Conservation (phyloP, 805 yeast genomes). For the Komagataella pastoris region DNA sequence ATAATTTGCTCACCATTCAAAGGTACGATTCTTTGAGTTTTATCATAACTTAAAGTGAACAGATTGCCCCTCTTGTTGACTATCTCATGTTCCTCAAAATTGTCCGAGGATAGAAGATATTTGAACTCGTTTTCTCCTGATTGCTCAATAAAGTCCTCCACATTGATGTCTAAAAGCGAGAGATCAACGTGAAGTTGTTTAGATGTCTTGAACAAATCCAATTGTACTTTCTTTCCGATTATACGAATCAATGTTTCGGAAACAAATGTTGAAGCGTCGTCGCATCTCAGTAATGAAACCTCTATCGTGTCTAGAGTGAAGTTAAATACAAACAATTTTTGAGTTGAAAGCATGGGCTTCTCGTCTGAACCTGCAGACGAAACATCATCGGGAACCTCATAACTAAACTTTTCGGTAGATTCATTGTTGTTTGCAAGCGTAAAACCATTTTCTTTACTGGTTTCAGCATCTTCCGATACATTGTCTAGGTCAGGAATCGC, state of each 20-base stretch:
- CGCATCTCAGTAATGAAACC: slow-evolving; percentile 55
- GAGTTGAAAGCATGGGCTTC: slow-evolving; percentile 19
- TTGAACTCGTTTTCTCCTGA: slow-evolving; percentile 51
- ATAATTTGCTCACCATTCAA: slow-evolving; percentile 41
- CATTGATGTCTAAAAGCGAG: slow-evolving; percentile 45
- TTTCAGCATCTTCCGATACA: slow-evolving; percentile 19
- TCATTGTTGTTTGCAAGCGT: slow-evolving; percentile 13
- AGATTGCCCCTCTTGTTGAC: slow-evolving; percentile 28
- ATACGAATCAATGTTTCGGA: slow-evolving; percentile 64
- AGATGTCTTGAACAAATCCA: slow-evolving; percentile 47
- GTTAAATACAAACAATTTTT: slow-evolving; percentile 58
- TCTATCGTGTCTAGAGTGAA: slow-evolving; percentile 55
- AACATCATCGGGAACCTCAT: background rate
- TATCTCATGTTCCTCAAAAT: slow-evolving; percentile 22
- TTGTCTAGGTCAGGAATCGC: slow-evolving; percentile 44
- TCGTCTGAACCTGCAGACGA: slow-evolving; percentile 3
- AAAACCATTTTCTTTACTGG: slow-evolving; percentile 7
- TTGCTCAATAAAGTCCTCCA: slow-evolving; percentile 65
- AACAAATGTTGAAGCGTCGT: slow-evolving; percentile 40
- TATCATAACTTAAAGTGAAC: slow-evolving; percentile 42
- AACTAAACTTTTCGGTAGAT: background rate
- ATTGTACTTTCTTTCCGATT: slow-evolving; percentile 47
- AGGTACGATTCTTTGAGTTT: slow-evolving; percentile 47
- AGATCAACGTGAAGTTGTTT: slow-evolving; percentile 55
- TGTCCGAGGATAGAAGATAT: slow-evolving; percentile 55